Base-by-base conservation (phyloP, 768 basidiomycete species). In the Termitomyces sp. region DNA sequence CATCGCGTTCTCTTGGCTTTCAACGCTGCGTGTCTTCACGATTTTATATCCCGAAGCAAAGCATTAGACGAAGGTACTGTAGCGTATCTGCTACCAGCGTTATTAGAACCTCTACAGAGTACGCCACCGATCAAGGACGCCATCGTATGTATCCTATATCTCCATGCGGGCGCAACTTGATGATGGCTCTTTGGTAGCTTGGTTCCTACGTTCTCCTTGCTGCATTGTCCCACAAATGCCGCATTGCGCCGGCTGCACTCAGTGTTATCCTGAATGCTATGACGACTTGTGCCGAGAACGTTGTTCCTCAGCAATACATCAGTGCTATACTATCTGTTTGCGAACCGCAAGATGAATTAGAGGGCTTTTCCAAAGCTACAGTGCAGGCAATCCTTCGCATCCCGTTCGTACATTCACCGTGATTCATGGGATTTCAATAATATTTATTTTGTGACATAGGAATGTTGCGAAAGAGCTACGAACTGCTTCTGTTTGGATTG, bases 1-100 rank as follows among this genome's bases (percentile, higher is more conserved):
- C 86, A 96, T 68, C 86, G 86, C 40, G 82, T 89, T 0, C 73
- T 98, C 16, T 71, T 93, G 47, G 86, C 86, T 0, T 98, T 98
- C 74, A 91, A 93, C 70, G 82, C 89, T 7, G 87, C 89, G 7
- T 82, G 82, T 0, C 73, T 93, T 47, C 83, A 95, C 36, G 93
- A 92, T 43, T 95, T 89, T 67, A 77, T 99, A 41, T 81, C 84
- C 40, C 74, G 79, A 47, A 75, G 70, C 36, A 79, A 86, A 56
- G 63, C 69, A 4, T 67, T 91, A 35, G 84, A 89, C 63, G 89
- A 90, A 68, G 87, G 85, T 18, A 78, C 82, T 0, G 71, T 88
- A 14, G 88, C 86, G 0, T 82, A 83, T 67, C 62, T 91, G 10
- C 70, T 93, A 0, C 85, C 89, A 6, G 83, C 87, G 2, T 68